Base-by-base conservation (phyloP, 1,284 basidiomycete genomes). In the Uromyces viciae-fabae region DNA sequence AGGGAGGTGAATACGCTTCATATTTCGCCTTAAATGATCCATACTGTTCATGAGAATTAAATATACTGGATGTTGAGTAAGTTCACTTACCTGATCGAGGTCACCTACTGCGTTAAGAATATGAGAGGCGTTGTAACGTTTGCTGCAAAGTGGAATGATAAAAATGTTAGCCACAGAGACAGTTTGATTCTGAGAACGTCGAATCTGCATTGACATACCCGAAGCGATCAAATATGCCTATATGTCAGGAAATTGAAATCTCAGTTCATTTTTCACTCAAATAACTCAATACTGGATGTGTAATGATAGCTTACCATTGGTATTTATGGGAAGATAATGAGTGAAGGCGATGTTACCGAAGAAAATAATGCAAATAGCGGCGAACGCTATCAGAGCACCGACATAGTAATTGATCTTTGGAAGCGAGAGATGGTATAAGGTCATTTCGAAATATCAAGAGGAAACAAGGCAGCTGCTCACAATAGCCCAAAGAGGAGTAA, bases 401-500 rank as follows among this genome's bases (percentile, higher is more conserved):
- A 33, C 36, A 38, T 79, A 79, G 2, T 36, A 8, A 40, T 79
- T 79, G 43, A 79, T 62, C 77, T 79, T n/a, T 8, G 31, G 28
- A n/a, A 40, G 11, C 22, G 3, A 31, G 8, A 25, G 80, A 58
- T 19, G 49, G 28, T 17, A 71, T 66, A 25, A 75, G 68, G 46
- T 40, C 25, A 38, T 11, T 52, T 9, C 76, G 54, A 1, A 33
- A 11, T 19, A 31, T 52, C 46, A 54, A 38, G 36, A 81, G 80
- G 82, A 66, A 84, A 85, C 14, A 83, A 73, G n/a, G 82, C 81
- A 43, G 82, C 75, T 58, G 83, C 82, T 33, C 83, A 83, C 75
- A 19, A 83, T 84, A 8, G 84, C 82, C 82, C 84, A 86, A 81
- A 85, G 84, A 5, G 85, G 85, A 7, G 82, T 83, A 40, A 84